phyloP scores from a whole-genome alignment of 257 asterid species.

The Jacaranda mimosifolia region DNA sequence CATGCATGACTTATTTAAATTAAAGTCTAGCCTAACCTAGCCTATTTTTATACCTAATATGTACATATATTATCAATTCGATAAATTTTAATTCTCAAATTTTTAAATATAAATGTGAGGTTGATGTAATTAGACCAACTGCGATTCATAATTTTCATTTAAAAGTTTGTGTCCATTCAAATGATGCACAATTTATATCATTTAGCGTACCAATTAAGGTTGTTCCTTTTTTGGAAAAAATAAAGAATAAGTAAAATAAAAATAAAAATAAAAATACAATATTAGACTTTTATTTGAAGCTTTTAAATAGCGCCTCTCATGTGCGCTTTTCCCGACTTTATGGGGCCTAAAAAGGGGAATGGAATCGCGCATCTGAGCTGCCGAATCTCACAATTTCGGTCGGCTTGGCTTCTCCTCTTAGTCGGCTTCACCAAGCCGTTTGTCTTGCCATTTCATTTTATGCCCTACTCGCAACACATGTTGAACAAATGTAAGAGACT shows the following conservation, averaged over 20 bases:
- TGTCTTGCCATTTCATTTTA: no score
- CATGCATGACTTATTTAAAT: no score
- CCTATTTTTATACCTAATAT: no score
- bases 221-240: not conserved
- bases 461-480: no score
- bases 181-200: not conserved
- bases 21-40: no score
- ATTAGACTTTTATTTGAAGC: not conserved
- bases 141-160: not conserved
- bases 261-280: not conserved
- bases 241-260: not conserved
- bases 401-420: no score
- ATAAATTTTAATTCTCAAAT: no score
- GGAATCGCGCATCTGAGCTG: constrained; percentile 41
- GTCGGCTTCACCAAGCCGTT: no score
- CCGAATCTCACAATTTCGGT: constrained; percentile 34
- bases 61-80: no score
- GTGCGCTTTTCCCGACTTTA: constrained; percentile 46
- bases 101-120: not conserved
- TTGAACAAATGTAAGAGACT: no score
- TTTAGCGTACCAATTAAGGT: not conserved
- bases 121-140: not conserved
- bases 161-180: not conserved
- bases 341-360: constrained; percentile 35
- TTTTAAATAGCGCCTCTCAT: constrained; percentile 37